These are phyloP conservation scores for Penicillium samsonianum DNA, from an alignment of 495 filamentous ascomycete genomes.

Conservation along the genomic window DNA sequence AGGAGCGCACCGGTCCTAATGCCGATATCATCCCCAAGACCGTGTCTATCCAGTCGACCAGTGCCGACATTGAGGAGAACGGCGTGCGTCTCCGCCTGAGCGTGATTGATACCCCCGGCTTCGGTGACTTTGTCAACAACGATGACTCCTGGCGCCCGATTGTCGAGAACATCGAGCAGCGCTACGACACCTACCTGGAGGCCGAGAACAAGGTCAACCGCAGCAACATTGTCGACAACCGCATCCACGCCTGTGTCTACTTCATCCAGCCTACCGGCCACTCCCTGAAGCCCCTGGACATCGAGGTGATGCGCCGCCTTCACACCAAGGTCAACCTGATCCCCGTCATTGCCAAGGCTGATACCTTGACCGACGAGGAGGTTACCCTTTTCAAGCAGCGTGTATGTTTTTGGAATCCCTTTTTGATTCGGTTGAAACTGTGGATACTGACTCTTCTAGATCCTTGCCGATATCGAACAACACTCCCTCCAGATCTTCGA, in stretches of 20 bases:
- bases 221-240: conserved; percentile 99
- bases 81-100: conserved; percentile 95
- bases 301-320: conserved; percentile 97
- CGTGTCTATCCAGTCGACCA: conserved; percentile 97
- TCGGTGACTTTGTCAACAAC: conserved; percentile 99
- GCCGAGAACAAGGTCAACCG: conserved; percentile 99
- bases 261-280: conserved; percentile 99
- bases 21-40: conserved; percentile 99
- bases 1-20: conserved; percentile 94
- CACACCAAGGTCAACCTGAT: conserved; percentile 99
- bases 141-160: conserved; percentile 99
- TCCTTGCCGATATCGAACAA: conserved; percentile 93
- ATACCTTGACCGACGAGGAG: conserved; percentile 97
- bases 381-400: conserved; percentile 90
- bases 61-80: conserved; percentile 98
- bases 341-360: conserved; percentile 96
- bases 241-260: conserved; percentile 97
- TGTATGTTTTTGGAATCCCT: conserved; percentile 54
- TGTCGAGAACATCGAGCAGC: conserved; percentile 98
- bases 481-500: conserved; percentile 99
- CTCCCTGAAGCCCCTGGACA: conserved; percentile 98
- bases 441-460: conserved; percentile 54
- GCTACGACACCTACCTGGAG: conserved; percentile 96
- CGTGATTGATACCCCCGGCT: conserved; percentile 96
- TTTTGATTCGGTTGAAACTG: conserved; percentile 2